Percentiles rank a stretch among this genome's conserved stretches.
Conservation (phyloP, 2,329 filamentous ascomycete species). For the Alternaria metachromatica region DNA sequence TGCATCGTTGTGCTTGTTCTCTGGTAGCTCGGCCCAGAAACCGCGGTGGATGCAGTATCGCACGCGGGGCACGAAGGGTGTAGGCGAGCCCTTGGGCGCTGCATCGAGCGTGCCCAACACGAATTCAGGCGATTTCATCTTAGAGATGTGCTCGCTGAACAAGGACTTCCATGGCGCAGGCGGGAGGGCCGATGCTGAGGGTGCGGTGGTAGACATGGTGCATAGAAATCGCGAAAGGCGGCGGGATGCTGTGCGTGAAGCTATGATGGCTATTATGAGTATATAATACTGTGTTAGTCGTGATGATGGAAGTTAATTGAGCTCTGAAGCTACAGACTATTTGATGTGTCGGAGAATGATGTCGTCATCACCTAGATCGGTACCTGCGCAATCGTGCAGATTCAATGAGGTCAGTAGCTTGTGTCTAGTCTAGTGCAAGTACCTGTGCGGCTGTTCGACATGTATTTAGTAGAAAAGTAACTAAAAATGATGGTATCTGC, state of each 20-base stretch:
- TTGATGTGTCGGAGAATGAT: slow-evolving; percentile 17
- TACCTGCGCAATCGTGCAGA: slow-evolving; percentile 12
- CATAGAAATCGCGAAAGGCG: slow-evolving; percentile 51
- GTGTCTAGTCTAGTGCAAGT: not conserved
- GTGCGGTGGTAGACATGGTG: slow-evolving; percentile 57
- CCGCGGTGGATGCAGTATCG: slow-evolving; percentile 86
- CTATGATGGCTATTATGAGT: slow-evolving; percentile 45
- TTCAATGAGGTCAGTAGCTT: slow-evolving; percentile 16
- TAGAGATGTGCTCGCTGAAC: slow-evolving; percentile 58
- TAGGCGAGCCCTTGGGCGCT: slow-evolving; percentile 50
- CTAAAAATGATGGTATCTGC: not conserved
- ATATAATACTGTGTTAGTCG: not conserved
- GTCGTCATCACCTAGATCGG: slow-evolving; percentile 26
- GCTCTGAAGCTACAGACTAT: not conserved
- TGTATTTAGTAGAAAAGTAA: not conserved
- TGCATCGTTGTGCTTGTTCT: slow-evolving; percentile 75
- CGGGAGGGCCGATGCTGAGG: slow-evolving; percentile 42
- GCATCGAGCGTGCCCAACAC: slow-evolving; percentile 59
- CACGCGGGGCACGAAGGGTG: slow-evolving; percentile 61
- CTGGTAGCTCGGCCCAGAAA: slow-evolving; percentile 77
- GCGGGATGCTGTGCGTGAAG: slow-evolving; percentile 41
- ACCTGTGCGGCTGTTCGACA: not conserved
- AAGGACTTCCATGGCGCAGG: slow-evolving; percentile 60
- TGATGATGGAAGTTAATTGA: not conserved
- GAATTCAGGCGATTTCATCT: slow-evolving; percentile 59